A percentile compares a stretch with the other conserved stretches of the same genome.
Evolutionary conservation across 192 early-diverging fungal genomes (phyloP).

Genomic region (Coemansia sp.): DNA sequence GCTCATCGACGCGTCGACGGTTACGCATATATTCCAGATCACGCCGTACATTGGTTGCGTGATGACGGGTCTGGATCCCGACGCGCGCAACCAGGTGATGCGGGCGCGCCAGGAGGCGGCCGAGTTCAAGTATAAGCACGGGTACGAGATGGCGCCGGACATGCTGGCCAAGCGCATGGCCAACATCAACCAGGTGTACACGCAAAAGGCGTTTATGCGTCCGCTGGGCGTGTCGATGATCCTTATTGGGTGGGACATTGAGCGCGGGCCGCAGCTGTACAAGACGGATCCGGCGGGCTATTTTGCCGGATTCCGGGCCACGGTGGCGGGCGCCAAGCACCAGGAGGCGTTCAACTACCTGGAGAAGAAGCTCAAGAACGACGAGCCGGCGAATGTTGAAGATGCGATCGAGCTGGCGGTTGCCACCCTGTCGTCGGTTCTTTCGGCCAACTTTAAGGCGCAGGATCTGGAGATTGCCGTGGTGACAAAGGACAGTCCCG

Average conservation of each 20-base stretch:
- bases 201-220: conserved; percentile 98
- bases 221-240: conserved; percentile 99
- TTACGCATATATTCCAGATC: conserved; percentile 90
- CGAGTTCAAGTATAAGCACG: conserved; percentile 98
- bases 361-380: conserved; percentile 98
- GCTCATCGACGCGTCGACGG: conserved; percentile 86
- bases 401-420: conserved; percentile 96
- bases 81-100: conserved; percentile 88
- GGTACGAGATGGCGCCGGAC: conserved; percentile 95
- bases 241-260: conserved; percentile 92
- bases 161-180: conserved; percentile 97
- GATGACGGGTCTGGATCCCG: conserved; percentile 94
- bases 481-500: conserved; percentile 68
- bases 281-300: conserved; percentile 98
- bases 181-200: conserved; percentile 98
- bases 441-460: conserved; percentile 94
- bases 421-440: conserved; percentile 84
- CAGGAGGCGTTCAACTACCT: conserved; percentile 89
- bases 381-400: conserved; percentile 69
- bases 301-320: conserved; percentile 96
- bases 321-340: conserved; percentile 88
- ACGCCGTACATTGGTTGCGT: conserved; percentile 95
- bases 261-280: conserved; percentile 94
- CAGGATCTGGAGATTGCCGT: conserved; percentile 94
- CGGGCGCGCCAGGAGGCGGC: conserved; percentile 94